These are phyloP conservation scores for Penicillium diatomitis DNA, from an alignment of 495 filamentous ascomycete genomes.

Conservation along the genomic window DNA sequence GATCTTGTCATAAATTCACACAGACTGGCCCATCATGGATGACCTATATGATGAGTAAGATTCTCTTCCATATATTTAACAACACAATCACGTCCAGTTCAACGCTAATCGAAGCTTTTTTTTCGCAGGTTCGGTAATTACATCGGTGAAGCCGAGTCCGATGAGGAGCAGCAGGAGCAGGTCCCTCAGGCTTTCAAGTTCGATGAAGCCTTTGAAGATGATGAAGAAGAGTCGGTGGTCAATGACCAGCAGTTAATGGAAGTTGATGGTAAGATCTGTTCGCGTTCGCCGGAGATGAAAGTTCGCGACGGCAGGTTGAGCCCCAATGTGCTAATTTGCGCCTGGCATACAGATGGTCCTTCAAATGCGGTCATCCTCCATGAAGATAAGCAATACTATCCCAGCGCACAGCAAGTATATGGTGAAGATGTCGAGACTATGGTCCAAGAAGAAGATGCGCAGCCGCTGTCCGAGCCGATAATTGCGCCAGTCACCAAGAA, in stretches of 20 bases:
- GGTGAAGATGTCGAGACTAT: conserved; percentile 88
- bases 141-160: conserved; percentile 87
- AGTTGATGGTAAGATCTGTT: conserved; percentile 56
- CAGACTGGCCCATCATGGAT: conserved; percentile 48
- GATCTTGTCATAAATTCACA: conserved; percentile 1
- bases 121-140: conserved; percentile 77
- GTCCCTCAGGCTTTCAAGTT: conserved; percentile 68
- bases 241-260: conserved; percentile 88
- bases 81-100: not conserved
- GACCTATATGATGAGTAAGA: conserved; percentile 77
- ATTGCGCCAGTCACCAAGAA: conserved; percentile 88
- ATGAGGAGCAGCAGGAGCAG: conserved; percentile 72
- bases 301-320: not conserved
- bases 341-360: conserved; percentile 60
- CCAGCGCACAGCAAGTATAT: conserved; percentile 90
- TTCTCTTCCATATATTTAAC: not conserved
- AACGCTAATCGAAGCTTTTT: conserved; percentile 7
- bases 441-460: conserved; percentile 95
- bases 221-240: conserved; percentile 43
- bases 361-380: conserved; percentile 95
- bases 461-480: conserved; percentile 84
- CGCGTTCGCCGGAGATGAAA: not conserved
- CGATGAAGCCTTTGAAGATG: conserved; percentile 61
- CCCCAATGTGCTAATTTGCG: conserved; percentile 5
- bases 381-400: conserved; percentile 99